Evolutionary conservation across 2,329 filamentous ascomycete species (phyloP).

Genomic region (Fusarium globosum): DNA sequence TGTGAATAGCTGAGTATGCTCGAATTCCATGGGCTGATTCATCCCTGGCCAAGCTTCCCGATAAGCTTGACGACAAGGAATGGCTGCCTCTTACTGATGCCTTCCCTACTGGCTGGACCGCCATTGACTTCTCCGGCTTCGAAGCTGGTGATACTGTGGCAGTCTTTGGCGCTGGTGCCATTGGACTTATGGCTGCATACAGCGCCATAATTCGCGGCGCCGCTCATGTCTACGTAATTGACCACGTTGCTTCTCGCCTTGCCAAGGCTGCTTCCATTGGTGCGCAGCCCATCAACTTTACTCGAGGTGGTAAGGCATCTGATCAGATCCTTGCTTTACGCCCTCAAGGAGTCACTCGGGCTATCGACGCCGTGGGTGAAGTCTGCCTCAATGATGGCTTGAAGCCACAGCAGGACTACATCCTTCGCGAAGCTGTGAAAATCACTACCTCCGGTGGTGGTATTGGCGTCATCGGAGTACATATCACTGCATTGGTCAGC

Average conservation of each 20-base stretch:
- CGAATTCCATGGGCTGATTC: constrained; percentile 15
- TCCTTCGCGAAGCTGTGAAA: constrained; percentile 8
- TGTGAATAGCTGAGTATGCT: constrained; percentile 10
- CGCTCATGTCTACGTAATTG: constrained; percentile 26
- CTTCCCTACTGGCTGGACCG: constrained; percentile 22
- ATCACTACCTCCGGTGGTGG: constrained; percentile 4
- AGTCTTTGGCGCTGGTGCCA: constrained; percentile 16
- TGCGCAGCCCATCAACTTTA: constrained; percentile 30
- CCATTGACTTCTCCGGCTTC: constrained; percentile 12
- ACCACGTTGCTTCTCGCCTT: constrained; percentile 13
- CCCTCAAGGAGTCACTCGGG: constrained; percentile 7
- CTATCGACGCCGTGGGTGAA: constrained; percentile 17
- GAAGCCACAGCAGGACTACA: constrained; percentile 14
- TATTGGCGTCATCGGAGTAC: constrained; percentile 9
- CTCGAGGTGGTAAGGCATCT: constrained; percentile 17
- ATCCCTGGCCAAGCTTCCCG: constrained; percentile 4
- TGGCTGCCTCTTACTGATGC: constrained; percentile 13
- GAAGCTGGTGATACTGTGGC: constrained; percentile 24
- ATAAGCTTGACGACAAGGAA: constrained; percentile 2
- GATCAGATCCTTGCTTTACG: constrained; percentile 24
- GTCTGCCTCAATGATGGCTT: constrained; percentile 12
- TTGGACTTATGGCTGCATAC: constrained; percentile 26
- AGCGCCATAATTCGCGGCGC: constrained; percentile 28
- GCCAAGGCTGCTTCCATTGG: constrained; percentile 19
- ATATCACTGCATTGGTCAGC: background rate